Base-by-base conservation (phyloP, 768 basidiomycete genomes). In the Hericium coralloides region DNA sequence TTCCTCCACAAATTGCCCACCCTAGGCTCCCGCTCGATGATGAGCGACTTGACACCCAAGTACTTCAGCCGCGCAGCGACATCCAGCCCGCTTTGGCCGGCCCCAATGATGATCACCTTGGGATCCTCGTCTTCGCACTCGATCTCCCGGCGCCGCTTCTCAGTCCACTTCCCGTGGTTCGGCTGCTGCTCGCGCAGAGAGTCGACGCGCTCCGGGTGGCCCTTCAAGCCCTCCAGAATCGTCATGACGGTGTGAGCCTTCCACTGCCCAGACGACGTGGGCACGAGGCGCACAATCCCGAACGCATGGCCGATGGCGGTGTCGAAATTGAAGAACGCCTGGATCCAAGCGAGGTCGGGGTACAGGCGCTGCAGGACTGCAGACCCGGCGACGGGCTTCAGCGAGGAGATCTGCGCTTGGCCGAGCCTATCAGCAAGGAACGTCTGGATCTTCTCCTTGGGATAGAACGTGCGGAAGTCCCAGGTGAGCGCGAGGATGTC, bases 1-100 rank as follows among this genome's bases (percentile, higher is more conserved):
- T 76, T 72, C 57, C 85, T 71, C 86, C 85, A 87, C 52, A 78
- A 79, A 64, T 87, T 79, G 0, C 87, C 85, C 23, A 87, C 75
- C 18, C 79, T 69, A 12, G 65, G 58, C 52, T 83, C 77, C 67
- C 77, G 81, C 66, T 92, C 89, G 49, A 91, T 72, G 14, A 90
- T 69, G 8, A 87, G 70, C 9, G 72, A 69, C 12, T 71, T 63
- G 12, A 84, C 67, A 39, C 72, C 79, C 8, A 84, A 69, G 3
- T 69, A 69, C 64, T 82, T 80, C 55, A 87, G 74, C 43, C 83
- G 72, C n/a, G 83, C 84, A 0, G 82, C 82, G 20, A 81, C 61
- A 9, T 77, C 79, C 38, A 83, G 63, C 3, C 84, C 84, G 49
- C 75, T 73, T 53, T 84, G 82, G 4, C 81, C 77, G 12, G 70